Conservation (phyloP, 176 grass and related monocot species). For the Alopecurus myosuroides region DNA sequence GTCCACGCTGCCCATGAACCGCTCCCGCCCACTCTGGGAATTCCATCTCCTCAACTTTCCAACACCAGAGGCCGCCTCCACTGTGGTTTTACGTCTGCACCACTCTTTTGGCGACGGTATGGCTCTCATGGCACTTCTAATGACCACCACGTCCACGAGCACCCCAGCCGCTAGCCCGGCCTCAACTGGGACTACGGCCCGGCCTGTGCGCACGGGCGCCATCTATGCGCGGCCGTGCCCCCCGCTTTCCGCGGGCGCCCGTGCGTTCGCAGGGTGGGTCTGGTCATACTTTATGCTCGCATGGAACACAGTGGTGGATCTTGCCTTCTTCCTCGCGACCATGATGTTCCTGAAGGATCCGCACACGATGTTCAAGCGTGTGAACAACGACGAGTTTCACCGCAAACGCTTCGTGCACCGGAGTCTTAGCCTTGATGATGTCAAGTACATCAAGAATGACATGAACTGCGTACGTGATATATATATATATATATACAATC, state of each 20-base stretch:
- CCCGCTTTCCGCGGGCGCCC: background rate
- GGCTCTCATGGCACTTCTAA: background rate
- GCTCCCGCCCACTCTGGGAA: background rate
- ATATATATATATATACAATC: no score
- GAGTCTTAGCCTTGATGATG: background rate
- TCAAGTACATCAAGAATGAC: background rate
- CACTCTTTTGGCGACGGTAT: background rate
- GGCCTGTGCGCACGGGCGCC: background rate
- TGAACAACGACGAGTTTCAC: background rate
- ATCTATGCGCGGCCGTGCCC: background rate
- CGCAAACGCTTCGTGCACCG: background rate
- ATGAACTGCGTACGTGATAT: background rate
- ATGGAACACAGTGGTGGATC: background rate
- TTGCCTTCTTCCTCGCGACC: background rate
- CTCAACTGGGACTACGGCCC: background rate
- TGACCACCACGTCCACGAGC: background rate
- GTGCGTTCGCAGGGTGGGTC: background rate
- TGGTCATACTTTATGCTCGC: background rate
- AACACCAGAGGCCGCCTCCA: background rate
- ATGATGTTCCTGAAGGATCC: background rate
- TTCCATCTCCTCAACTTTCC: background rate
- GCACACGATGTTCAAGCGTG: background rate
- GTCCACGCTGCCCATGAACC: conserved; percentile 41
- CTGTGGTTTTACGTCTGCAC: background rate
- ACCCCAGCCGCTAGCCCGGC: background rate